These are phyloP conservation scores for Epichloe sibirici DNA, from an alignment of 2,329 filamentous ascomycete genomes.

Conservation along the genomic window DNA sequence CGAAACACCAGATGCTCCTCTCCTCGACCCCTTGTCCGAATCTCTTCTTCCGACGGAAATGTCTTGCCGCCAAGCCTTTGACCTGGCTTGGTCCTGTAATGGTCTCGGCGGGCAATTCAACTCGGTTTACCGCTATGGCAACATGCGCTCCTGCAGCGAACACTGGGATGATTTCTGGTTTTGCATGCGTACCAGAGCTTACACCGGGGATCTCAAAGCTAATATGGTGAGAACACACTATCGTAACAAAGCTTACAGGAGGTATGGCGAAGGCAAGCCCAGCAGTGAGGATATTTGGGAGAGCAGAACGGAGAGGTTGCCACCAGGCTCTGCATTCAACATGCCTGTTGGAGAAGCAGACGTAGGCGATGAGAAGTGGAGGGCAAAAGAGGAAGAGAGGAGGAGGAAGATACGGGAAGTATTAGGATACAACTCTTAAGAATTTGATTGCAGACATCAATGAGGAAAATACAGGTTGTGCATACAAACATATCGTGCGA, in stretches of 20 bases:
- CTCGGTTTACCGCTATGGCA: conserved; percentile 78
- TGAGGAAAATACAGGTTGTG: too few species aligned
- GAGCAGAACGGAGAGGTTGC: conserved; percentile 50
- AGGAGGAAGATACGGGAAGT: conserved; percentile 23
- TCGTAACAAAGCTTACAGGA: conserved; percentile 49
- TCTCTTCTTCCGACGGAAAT: conserved; percentile 68
- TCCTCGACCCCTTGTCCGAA: conserved; percentile 42
- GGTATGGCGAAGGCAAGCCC: conserved; percentile 47
- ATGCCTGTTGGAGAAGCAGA: conserved; percentile 25
- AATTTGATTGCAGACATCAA: too few species aligned
- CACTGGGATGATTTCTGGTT: conserved; percentile 95
- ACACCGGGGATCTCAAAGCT: conserved; percentile 45
- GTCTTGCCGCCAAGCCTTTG: conserved; percentile 84
- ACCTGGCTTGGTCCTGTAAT: conserved; percentile 89
- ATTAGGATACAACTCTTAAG: conserved; percentile 16
- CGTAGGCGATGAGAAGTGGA: conserved; percentile 32
- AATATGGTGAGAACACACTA: conserved; percentile 56
- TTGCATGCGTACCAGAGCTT: conserved; percentile 75
- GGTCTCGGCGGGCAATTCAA: conserved; percentile 85
- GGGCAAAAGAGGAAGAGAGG: conserved; percentile 21
- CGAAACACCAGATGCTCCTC: conserved; percentile 13
- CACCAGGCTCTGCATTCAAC: conserved; percentile 33
- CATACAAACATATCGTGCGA: too few species aligned
- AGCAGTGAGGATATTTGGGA: conserved; percentile 91
- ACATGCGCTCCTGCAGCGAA: conserved; percentile 63